Evolutionary conservation across 805 yeast genomes (phyloP), one percentile per base, ranked within the genome.

Genomic region (Saturnispora sanitii): DNA sequence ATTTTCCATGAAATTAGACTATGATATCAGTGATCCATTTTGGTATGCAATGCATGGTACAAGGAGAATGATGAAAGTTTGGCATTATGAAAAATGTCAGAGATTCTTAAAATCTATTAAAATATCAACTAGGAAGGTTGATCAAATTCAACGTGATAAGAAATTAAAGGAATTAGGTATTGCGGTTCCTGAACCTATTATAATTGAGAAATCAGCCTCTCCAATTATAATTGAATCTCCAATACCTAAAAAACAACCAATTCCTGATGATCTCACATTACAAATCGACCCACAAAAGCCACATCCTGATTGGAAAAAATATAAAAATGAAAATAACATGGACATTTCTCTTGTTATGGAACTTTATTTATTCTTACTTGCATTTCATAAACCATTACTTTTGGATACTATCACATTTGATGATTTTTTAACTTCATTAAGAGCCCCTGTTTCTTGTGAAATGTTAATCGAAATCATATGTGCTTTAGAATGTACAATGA

Each of bases 371-470:
- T 86, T 85, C 51, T 57, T 84, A 22, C 83, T 83, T 55, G 69
- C 82, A 38, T 85, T 78, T 56, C 74, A 77, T 49, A 68, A 69
- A 27, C 75, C 85, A 1, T 61, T 85, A 25, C 54, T 70, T 4
- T 60, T 86, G n/a, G 86, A 80, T 51, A 71, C 81, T 0, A 79
- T 83, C 50, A 79, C 90, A 0, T 83, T 82, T 61, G 95, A 85
- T 60, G 94, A 81, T 49, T 82, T 74, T 51, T 54, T 80, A 6
- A 73, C 74, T 41, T 78, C 75, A 9, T 55, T 80, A 61, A 62
- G 64, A 29, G 65, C 78, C 71, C 62, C 64, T 22, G 64, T 66
- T 28, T 58, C 61, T 2, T 75, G 82, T 49, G 66, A 61, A 9
- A 54, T 81, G 27, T 53, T 83, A 25, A 73, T 76, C 48, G 90